A percentile compares a stretch with the other conserved stretches of the same genome.
These are phyloP conservation scores for Podila verticillata DNA, from an alignment of 192 early-diverging fungal species.

Conservation along the genomic window DNA sequence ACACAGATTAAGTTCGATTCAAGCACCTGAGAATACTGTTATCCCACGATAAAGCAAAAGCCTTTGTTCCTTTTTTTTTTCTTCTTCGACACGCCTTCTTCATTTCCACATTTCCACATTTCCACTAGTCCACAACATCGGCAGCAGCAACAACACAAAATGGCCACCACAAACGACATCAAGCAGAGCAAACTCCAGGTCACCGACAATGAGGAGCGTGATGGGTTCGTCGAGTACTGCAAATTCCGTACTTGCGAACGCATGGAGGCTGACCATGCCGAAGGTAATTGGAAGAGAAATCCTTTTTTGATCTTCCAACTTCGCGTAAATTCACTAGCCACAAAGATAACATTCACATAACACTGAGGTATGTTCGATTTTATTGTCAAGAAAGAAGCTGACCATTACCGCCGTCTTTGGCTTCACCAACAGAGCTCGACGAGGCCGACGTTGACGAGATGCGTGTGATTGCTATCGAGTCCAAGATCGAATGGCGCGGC, in stretches of 20 bases:
- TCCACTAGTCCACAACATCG: too few relatives aligned
- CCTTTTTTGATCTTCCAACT: not conserved
- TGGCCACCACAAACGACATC: conserved; percentile 15
- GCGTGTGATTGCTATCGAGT: conserved; percentile 48
- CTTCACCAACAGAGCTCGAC: conserved; percentile 17
- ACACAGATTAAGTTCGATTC: too few relatives aligned
- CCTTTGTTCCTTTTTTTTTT: too few relatives aligned
- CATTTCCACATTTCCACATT: too few relatives aligned
- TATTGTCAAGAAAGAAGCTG: not conserved
- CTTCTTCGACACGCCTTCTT: too few relatives aligned
- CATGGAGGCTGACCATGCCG: conserved; percentile 35
- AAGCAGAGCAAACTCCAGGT: conserved; percentile 14
- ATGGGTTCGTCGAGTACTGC: conserved; percentile 52
- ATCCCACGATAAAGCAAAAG: too few relatives aligned
- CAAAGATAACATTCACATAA: too few relatives aligned
- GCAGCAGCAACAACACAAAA: not conserved
- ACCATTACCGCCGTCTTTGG: not conserved
- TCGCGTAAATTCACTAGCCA: too few relatives aligned
- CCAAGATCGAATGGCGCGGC: conserved; percentile 50
- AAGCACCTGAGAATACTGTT: too few relatives aligned
- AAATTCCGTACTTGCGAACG: conserved; percentile 48
- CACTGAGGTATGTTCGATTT: too few relatives aligned
- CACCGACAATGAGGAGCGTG: conserved; percentile 44
- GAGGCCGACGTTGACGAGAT: conserved; percentile 29
- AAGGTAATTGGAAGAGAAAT: conserved; percentile 16